Base-by-base conservation (phyloP, 106 monocot species). In the Dioscorea zingiberensis region DNA sequence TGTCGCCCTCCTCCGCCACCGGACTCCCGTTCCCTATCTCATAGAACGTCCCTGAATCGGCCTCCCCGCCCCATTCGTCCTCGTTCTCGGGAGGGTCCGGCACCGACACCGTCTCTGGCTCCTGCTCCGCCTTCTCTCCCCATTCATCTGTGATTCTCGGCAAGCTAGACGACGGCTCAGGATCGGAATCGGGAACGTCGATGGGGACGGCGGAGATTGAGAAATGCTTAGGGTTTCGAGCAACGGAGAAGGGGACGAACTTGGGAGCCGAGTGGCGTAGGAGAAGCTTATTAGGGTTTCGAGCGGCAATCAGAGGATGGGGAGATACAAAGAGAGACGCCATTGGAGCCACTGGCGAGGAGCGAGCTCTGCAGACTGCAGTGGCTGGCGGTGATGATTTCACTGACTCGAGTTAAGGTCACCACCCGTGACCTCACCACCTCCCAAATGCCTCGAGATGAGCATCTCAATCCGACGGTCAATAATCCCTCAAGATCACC, bases 141-240 rank as follows among this genome's bases (percentile, higher is more conserved):
- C 75, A 79, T 72, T 84, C 83, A 65, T 83, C 83, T 21, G 78
- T 44, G 69, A 77, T 74, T 23, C 66, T 48, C 1, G 78, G 18
- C 30, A 58, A 1, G 10, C 15, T 13, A 38, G 47, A 38, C 7
- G 21, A 44, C 22, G 64, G 47, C 15, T 51, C 18, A 19, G 51
- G 51, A 51, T 51, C 19, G 51, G 51, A 18, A 16, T 51, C 51
- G 14, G 51, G 1, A 2, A 7, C 18, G 13, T 16, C 51, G 10
- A 0, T 38, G 38, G 38, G 0, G 38, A 38, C 38, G 38, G 38
- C 38, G 10, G 38, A 1, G 38, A 38, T 38, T 10, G 38, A 38
- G 38, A 38, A 38, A 38, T 51, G 18, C 51, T 13, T 16, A 19
- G 51, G 51, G 15, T 51, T 19, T 18, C 51, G 18, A 19, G 51